These are phyloP conservation scores for Plasmodium knowlesi DNA, from an alignment of 169 alveolate genomes.

Conservation along the genomic window DNA sequence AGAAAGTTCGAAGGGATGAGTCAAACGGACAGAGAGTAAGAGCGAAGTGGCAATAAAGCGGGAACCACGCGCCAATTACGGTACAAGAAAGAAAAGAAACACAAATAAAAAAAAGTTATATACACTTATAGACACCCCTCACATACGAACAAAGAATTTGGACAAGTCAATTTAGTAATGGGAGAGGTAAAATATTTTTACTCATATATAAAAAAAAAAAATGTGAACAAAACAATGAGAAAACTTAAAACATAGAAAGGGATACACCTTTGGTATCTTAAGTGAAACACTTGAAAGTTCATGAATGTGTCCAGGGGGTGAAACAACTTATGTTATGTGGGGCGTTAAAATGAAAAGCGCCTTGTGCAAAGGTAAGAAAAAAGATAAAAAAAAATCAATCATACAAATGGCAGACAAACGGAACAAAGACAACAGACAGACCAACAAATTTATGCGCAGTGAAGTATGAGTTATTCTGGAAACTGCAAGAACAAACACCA, in stretches of 20 bases:
- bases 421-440: background rate
- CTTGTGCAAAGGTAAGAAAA: background rate
- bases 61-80: background rate
- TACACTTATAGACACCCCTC: slow-evolving; percentile 1
- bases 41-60: background rate
- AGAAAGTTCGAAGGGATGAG: background rate
- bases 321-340: slow-evolving; percentile 40
- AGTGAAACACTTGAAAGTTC: background rate
- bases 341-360: background rate
- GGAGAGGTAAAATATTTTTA: background rate
- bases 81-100: background rate
- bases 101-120: slow-evolving; percentile 23
- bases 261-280: slow-evolving; percentile 11
- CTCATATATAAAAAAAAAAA: background rate
- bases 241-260: background rate
- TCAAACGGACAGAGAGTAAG: background rate
- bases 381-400: background rate
- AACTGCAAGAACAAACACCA: background rate
- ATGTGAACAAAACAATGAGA: background rate
- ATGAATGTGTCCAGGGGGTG: background rate
- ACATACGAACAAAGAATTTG: background rate
- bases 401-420: background rate
- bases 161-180: background rate
- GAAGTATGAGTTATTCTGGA: background rate
- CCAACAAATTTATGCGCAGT: background rate